phyloP scores from a whole-genome alignment of 2,329 filamentous ascomycete genomes.

The Microcyclospora pomicola region DNA sequence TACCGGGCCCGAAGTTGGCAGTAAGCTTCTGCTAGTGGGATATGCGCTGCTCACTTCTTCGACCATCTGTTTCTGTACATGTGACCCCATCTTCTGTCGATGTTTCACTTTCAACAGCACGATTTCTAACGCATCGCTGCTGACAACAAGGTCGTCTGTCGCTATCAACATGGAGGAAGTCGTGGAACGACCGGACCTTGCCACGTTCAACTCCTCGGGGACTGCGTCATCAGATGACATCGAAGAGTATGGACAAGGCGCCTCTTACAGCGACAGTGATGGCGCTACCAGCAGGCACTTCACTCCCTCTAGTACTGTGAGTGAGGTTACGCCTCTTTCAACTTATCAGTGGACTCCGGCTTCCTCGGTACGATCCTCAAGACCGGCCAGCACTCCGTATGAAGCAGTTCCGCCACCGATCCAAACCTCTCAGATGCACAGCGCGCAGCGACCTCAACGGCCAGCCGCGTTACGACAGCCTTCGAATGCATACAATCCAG shows the following conservation, averaged over 20 bases:
- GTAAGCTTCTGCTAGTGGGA: too few relatives aligned
- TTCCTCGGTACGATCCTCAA: constrained; percentile 4
- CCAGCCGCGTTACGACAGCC: constrained; percentile 33
- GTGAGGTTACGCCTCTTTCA: constrained; percentile 18
- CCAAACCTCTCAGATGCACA: constrained; percentile 10
- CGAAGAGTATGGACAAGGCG: constrained; percentile 9
- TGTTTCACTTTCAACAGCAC: too few relatives aligned
- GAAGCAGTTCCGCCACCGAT: constrained; percentile 8
- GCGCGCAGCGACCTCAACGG: constrained; percentile 16
- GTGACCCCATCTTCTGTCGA: too few relatives aligned
- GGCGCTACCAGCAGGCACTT: constrained; percentile 14
- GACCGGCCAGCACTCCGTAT: constrained; percentile 8
- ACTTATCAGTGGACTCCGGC: constrained; percentile 18
- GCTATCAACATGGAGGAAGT: constrained; percentile 21
- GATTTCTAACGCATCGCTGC: too few relatives aligned
- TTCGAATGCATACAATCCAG: constrained; percentile 37
- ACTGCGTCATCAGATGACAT: constrained; percentile 17
- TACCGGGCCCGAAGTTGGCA: too few relatives aligned
- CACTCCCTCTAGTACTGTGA: constrained; percentile 8
- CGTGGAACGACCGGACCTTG: constrained; percentile 17
- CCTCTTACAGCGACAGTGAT: constrained; percentile 15
- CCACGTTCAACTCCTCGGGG: constrained; percentile 19
- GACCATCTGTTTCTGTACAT: too few relatives aligned
- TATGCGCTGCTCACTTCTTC: too few relatives aligned
- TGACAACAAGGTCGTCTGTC: not conserved